phyloP scores from a whole-genome alignment of 2,329 filamentous ascomycete species.

The Trichophyton equinum region DNA sequence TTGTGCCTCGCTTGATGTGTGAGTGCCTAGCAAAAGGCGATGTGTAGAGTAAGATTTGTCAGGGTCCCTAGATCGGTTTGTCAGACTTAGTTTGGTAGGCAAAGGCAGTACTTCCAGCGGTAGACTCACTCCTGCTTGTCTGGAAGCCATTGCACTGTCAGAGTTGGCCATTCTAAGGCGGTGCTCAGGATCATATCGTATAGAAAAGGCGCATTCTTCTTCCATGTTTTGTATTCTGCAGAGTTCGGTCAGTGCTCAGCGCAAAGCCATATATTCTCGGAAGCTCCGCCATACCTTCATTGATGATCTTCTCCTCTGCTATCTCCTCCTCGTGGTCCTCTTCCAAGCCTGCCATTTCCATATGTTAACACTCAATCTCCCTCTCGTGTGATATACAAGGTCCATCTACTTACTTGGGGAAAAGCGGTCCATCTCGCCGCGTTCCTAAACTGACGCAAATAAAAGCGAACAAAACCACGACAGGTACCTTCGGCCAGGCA shows the following conservation, averaged over 20 bases:
- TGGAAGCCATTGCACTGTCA: slow-evolving; percentile 96
- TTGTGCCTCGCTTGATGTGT: slow-evolving; percentile 71
- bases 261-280: neutral
- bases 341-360: slow-evolving; percentile 13
- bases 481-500: neutral
- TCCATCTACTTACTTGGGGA: slow-evolving; percentile 6
- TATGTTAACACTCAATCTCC: neutral
- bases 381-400: neutral
- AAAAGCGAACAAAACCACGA: neutral
- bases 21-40: slow-evolving; percentile 82
- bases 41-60: slow-evolving; percentile 81
- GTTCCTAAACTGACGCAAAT: neutral
- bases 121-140: slow-evolving; percentile 64
- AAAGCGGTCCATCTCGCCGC: slow-evolving; percentile 3
- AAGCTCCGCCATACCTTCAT: slow-evolving; percentile 54
- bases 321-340: slow-evolving; percentile 55
- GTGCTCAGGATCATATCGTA: slow-evolving; percentile 96
- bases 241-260: neutral
- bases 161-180: slow-evolving; percentile 90
- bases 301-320: slow-evolving; percentile 78
- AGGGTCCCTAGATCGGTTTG: slow-evolving; percentile 43
- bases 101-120: neutral
- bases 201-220: slow-evolving; percentile 97
- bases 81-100: slow-evolving; percentile 5
- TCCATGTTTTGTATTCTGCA: slow-evolving; percentile 98